Evolutionary conservation across 192 early-diverging fungal species (phyloP).

Genomic region (Gorgonomyces haynaldii): DNA sequence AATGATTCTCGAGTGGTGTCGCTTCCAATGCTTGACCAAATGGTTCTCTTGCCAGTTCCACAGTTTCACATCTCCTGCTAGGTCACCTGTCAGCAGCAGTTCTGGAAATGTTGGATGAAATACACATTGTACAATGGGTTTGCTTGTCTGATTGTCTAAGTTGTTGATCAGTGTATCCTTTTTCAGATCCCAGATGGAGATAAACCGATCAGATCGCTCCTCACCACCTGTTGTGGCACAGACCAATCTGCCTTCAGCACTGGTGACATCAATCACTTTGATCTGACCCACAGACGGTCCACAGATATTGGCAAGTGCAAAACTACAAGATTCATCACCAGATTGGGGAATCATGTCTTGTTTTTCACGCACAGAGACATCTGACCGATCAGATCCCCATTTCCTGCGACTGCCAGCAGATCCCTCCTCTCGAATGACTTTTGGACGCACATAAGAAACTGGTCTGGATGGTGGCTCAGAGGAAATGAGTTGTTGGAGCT

Average conservation of each 20-base stretch:
- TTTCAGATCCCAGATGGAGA: constrained; percentile 38
- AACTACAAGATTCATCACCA: constrained; percentile 28
- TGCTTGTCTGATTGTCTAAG: constrained; percentile 38
- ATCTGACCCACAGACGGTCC: constrained; percentile 29
- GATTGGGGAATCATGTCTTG: constrained; percentile 11
- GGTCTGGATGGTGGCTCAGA: neutral
- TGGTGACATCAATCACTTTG: constrained; percentile 33
- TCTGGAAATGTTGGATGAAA: constrained; percentile 30
- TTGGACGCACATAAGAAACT: neutral
- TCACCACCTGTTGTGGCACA: constrained; percentile 32
- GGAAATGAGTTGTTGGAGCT: neutral
- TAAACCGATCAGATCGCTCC: too few species aligned
- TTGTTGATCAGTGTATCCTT: constrained; percentile 22
- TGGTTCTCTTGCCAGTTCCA: constrained; percentile 35
- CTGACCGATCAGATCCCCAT: neutral
- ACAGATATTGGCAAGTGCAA: constrained; percentile 13
- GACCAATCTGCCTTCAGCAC: constrained; percentile 14
- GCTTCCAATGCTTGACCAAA: constrained; percentile 28
- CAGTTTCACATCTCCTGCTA: constrained; percentile 49
- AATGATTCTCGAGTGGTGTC: constrained; percentile 39
- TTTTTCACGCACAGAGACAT: constrained; percentile 11
- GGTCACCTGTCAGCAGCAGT: constrained; percentile 33
- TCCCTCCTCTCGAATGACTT: constrained; percentile 9
- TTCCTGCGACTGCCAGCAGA: neutral
- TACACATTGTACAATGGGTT: constrained; percentile 25